Evolutionary conservation across 495 filamentous ascomycete species (phyloP).

Genomic region (Baudoinia panamericana): DNA sequence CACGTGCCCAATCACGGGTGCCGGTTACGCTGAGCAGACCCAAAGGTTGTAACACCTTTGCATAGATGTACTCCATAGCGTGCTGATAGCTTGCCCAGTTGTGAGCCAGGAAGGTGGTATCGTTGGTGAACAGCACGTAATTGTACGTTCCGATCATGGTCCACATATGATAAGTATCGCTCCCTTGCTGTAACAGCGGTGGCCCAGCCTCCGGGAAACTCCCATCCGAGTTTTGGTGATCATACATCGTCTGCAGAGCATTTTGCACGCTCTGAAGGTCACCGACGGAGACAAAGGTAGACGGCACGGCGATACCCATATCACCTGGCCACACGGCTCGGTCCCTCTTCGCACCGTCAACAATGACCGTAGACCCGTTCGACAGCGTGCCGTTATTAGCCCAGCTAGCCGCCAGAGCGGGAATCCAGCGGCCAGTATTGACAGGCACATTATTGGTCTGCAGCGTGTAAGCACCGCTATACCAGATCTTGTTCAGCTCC

Average conservation of each 20-base stretch:
- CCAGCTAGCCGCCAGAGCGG: constrained; percentile 40
- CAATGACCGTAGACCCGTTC: constrained; percentile 32
- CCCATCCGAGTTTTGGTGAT: constrained; percentile 35
- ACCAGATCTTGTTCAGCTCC: constrained; percentile 34
- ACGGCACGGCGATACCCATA: constrained; percentile 19
- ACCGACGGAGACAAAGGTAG: constrained; percentile 35
- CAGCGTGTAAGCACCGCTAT: constrained; percentile 28
- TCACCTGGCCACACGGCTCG: constrained; percentile 22
- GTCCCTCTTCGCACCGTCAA: constrained; percentile 23
- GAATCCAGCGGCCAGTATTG: constrained; percentile 40
- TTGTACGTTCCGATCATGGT: constrained; percentile 19
- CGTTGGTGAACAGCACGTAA: constrained; percentile 19
- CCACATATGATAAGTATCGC: constrained; percentile 20
- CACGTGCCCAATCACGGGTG: constrained; percentile 17
- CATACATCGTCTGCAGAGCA: constrained; percentile 47
- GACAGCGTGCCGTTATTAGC: constrained; percentile 34
- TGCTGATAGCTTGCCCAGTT: constrained; percentile 10
- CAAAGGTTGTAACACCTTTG: constrained; percentile 19
- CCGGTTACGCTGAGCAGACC: constrained; percentile 19
- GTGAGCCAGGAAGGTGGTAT: constrained; percentile 13
- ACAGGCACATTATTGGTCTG: constrained; percentile 43
- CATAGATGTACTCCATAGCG: constrained; percentile 23
- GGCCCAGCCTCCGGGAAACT: constrained; percentile 43
- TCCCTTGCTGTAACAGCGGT: constrained; percentile 38
- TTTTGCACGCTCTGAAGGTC: constrained; percentile 50